Evolutionary conservation across 2,329 filamentous ascomycete species (phyloP).

Genomic region (Aureobasidium sp.): DNA sequence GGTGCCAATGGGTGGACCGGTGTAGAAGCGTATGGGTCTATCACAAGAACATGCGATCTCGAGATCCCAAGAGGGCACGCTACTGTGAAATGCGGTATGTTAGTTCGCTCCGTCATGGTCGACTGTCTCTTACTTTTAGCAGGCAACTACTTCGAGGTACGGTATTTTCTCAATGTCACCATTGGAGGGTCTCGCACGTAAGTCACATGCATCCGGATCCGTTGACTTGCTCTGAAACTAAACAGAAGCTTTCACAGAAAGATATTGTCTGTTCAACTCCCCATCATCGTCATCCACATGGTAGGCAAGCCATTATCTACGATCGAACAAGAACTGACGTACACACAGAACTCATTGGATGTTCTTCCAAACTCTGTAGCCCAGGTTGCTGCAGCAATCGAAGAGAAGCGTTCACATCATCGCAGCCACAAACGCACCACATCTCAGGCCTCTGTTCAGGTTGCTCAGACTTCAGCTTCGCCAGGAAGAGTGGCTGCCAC

Average conservation of each 20-base stretch:
- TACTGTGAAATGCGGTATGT: constrained; percentile 41
- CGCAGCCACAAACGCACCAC: background rate
- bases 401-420: constrained; percentile 35
- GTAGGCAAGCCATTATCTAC: constrained; percentile 18
- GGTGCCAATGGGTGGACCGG: constrained; percentile 39
- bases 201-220: constrained; percentile 10
- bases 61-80: constrained; percentile 43
- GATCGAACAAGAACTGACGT: constrained; percentile 17
- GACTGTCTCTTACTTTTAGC: constrained; percentile 13
- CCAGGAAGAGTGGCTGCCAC: constrained; percentile 9
- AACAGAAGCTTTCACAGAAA: constrained; percentile 27
- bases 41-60: constrained; percentile 41
- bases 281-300: constrained; percentile 49
- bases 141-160: constrained; percentile 48
- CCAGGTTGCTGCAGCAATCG: constrained; percentile 46
- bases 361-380: constrained; percentile 47
- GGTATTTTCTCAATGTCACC: constrained; percentile 45
- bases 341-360: constrained; percentile 40
- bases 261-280: constrained; percentile 44
- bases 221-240: constrained; percentile 16
- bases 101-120: constrained; percentile 7
- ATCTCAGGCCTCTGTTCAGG: background rate
- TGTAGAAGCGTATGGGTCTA: constrained; percentile 36
- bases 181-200: constrained; percentile 37
- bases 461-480: background rate